Percentiles rank a stretch among this genome's conserved stretches.
Evolutionary conservation across 2,329 filamentous ascomycete genomes (phyloP).

Genomic region (Hypoxylon sp.): DNA sequence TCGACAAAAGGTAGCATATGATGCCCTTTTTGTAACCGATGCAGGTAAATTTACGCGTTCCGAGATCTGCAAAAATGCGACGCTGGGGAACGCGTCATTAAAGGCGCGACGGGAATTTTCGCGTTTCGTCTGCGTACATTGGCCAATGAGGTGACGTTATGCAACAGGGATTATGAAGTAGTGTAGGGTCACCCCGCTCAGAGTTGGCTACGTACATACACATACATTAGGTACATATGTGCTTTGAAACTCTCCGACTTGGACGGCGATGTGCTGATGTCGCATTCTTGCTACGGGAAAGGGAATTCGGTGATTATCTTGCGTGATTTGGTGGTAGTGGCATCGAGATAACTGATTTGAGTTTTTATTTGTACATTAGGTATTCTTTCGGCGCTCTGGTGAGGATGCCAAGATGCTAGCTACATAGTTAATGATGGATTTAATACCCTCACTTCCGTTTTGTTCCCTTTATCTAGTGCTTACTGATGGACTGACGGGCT

Average conservation of each 20-base stretch:
- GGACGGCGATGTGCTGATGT: neutral
- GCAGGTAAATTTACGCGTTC: slow-evolving; percentile 11
- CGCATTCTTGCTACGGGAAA: neutral
- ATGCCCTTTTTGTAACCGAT: slow-evolving; percentile 11
- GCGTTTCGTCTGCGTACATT: slow-evolving; percentile 18
- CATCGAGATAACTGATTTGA: neutral
- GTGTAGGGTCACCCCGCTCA: too few species aligned
- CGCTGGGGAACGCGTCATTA: slow-evolving; percentile 21
- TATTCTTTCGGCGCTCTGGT: neutral
- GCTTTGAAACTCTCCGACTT: neutral
- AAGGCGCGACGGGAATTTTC: slow-evolving; percentile 32
- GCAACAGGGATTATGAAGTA: slow-evolving; percentile 7
- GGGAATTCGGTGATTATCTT: neutral
- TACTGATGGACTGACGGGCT: neutral
- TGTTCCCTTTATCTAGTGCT: neutral
- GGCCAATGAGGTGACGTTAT: slow-evolving; percentile 7
- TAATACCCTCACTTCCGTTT: neutral
- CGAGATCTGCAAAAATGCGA: slow-evolving; percentile 2
- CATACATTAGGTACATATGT: neutral
- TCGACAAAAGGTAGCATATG: slow-evolving; percentile 7
- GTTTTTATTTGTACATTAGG: neutral
- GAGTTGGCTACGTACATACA: too few species aligned
- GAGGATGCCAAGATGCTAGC: neutral
- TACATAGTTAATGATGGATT: neutral
- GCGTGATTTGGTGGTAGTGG: neutral